phyloP scores from a whole-genome alignment of 768 basidiomycete species.

The Paxillus involutus region DNA sequence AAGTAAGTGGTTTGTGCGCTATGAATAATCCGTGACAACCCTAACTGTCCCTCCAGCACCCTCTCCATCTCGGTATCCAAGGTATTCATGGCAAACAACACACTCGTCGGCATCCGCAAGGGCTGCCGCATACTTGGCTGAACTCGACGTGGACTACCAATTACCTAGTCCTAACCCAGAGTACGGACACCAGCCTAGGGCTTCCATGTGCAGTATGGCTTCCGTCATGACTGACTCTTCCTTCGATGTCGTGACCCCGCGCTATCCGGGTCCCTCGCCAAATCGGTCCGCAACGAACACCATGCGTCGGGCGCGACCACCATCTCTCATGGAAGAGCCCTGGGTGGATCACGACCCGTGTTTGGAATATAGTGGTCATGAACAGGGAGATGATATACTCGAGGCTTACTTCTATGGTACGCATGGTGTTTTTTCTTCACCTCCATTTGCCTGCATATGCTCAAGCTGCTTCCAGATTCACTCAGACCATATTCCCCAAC shows the following conservation, averaged over 20 bases:
- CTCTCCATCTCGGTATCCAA: constrained; percentile 18
- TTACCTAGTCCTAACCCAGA: constrained; percentile 22
- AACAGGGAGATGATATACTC: constrained; percentile 37
- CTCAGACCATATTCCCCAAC: constrained; percentile 15
- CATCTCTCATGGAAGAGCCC: constrained; percentile 16
- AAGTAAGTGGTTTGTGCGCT: constrained; percentile 10
- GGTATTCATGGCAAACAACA: constrained; percentile 32
- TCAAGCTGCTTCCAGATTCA: constrained; percentile 21
- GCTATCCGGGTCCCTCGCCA: constrained; percentile 17
- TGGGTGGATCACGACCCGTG: constrained; percentile 18
- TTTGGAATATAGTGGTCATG: constrained; percentile 24
- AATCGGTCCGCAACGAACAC: constrained; percentile 9
- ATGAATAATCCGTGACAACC: neutral
- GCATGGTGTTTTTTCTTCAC: neutral
- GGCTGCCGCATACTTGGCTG: constrained; percentile 27
- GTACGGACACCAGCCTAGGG: constrained; percentile 21
- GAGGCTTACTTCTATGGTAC: constrained; percentile 44
- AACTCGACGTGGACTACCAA: constrained; percentile 29
- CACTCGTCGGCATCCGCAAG: constrained; percentile 26
- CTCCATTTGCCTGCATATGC: neutral
- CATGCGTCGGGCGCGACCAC: constrained; percentile 9
- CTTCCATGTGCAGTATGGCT: constrained; percentile 54
- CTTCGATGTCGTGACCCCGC: constrained; percentile 56
- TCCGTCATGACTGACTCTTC: constrained; percentile 59
- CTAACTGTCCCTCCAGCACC: constrained; percentile 15